phyloP scores from a whole-genome alignment of 2,329 filamentous ascomycete genomes.

The Colletotrichum sp. region DNA sequence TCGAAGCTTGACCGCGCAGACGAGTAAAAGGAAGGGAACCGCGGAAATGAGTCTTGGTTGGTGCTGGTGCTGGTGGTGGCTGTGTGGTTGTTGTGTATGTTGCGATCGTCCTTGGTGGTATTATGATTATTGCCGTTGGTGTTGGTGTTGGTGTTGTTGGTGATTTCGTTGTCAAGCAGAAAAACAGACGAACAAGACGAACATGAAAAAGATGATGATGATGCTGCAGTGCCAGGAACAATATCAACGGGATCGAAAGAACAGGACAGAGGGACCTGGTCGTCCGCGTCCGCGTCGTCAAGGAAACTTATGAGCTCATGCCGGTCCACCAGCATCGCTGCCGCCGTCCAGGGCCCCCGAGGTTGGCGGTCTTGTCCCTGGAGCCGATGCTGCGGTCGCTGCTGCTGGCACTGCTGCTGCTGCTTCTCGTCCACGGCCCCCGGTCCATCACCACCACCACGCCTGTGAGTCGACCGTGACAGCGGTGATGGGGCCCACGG shows the following conservation, averaged over 20 bases:
- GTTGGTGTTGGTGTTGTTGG: not conserved
- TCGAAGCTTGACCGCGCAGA: conserved; percentile 1
- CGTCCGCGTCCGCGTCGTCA: conserved; percentile 17
- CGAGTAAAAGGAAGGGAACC: not conserved
- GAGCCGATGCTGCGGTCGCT: not conserved
- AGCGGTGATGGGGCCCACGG: conserved; percentile 2
- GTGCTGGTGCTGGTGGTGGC: not conserved
- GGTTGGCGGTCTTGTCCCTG: not conserved
- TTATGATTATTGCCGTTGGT: not conserved
- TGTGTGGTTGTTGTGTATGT: not conserved
- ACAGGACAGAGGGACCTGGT: not conserved
- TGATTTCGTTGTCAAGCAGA: not conserved
- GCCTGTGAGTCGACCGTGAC: conserved; percentile 2
- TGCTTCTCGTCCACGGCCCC: not conserved
- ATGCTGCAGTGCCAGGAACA: not conserved
- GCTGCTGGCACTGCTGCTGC: no score
- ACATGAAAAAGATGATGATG: not conserved
- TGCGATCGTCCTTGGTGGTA: not conserved
- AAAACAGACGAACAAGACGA: not conserved
- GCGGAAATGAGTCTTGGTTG: not conserved
- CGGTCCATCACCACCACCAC: not conserved
- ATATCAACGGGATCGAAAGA: not conserved
- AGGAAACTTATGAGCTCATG: conserved; percentile 23
- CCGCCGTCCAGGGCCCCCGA: conserved; percentile 6
- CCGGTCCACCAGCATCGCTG: conserved; percentile 1